Evolutionary conservation across 306 rosid species (phyloP), one percentile per base, ranked within the genome.

Genomic region (Trifolium repens): DNA sequence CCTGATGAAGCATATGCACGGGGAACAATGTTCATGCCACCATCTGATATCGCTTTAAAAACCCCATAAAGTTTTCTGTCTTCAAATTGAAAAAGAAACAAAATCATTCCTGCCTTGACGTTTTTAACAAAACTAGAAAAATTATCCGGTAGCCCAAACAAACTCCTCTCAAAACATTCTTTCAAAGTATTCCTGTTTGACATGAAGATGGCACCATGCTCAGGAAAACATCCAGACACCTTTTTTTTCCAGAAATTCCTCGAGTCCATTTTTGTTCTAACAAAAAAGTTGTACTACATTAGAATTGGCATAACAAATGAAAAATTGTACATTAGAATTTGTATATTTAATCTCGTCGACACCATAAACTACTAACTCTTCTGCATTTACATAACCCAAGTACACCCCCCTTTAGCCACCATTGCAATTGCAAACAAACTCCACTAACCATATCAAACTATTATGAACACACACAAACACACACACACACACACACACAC

Each of bases 201-300:
- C 86, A 86, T 84, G 85, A 89, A 89, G 42, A 89, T 86, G 3
- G 89, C 89, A 17, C 90, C 93, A 55, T 1, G 71, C 40, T 67
- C 77, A 0, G 93, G 88, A 71, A 73, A 50, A 35, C 0, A 2
- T 34, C 89, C 86, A 7, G 73, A 11, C 54, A 49, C 17, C 54
- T 49, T 19, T 16, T 26, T 72, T 8, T 10, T 39, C 5, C 15
- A 13, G 55, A 71, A 63, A 16, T 61, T 72, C 75, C 39, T 55
- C 1, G 34, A 60, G 58, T 50, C 47, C 87, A 78, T 81, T 16
- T 50, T 43, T 47, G 19, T 30, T 61, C 70, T 74, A 24, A 46
- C 52, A 66, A 59, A 59, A 67, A 61, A 46, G 13, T 27, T 27
- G 7, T 1, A 12, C n/a, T 46, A 46, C 7, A 46, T 46, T 46